Evolutionary conservation across 306 rosid species (phyloP).

Genomic region (Styphnolobium japonicum): DNA sequence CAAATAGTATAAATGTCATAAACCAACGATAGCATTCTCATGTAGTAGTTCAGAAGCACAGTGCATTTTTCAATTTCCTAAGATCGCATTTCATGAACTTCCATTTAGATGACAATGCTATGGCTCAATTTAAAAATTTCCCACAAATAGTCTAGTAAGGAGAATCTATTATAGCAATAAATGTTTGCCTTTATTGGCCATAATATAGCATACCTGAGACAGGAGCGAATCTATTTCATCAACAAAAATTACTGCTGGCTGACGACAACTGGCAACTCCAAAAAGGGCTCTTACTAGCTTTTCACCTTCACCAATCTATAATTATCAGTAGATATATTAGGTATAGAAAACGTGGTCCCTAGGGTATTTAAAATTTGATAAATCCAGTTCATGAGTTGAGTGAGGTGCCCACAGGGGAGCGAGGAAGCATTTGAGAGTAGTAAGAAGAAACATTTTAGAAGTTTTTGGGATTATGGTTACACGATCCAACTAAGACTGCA

Average conservation of each 20-base stretch:
- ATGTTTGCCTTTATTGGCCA: neutral
- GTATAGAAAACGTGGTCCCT: slow-evolving; percentile 3
- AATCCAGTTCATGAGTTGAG: slow-evolving; percentile 7
- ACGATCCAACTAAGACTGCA: slow-evolving; percentile 5
- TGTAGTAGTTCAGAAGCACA: slow-evolving; percentile 11
- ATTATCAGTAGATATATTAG: slow-evolving; percentile 19
- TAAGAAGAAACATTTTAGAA: slow-evolving; percentile 11
- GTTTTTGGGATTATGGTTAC: slow-evolving; percentile 13
- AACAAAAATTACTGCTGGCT: slow-evolving; percentile 97
- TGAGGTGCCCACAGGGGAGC: neutral
- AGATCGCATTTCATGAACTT: slow-evolving; percentile 20
- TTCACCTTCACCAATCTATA: slow-evolving; percentile 98
- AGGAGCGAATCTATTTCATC: slow-evolving; percentile 98
- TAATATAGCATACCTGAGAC: slow-evolving; percentile 70
- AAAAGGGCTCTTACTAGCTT: slow-evolving; percentile 92
- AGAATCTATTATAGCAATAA: slow-evolving; percentile 15
- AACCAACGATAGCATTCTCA: too few relatives aligned
- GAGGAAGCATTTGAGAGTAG: slow-evolving; percentile 9
- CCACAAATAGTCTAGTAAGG: neutral
- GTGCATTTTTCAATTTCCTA: neutral
- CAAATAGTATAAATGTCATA: too few relatives aligned
- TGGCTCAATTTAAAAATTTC: neutral
- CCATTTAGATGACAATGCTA: slow-evolving; percentile 5
- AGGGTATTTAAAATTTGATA: neutral
- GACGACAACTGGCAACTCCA: slow-evolving; percentile 97